A percentile compares a stretch with the other conserved stretches of the same genome.
Evolutionary conservation across 1,284 basidiomycete species (phyloP).

Genomic region (Clitocybe nebularis): DNA sequence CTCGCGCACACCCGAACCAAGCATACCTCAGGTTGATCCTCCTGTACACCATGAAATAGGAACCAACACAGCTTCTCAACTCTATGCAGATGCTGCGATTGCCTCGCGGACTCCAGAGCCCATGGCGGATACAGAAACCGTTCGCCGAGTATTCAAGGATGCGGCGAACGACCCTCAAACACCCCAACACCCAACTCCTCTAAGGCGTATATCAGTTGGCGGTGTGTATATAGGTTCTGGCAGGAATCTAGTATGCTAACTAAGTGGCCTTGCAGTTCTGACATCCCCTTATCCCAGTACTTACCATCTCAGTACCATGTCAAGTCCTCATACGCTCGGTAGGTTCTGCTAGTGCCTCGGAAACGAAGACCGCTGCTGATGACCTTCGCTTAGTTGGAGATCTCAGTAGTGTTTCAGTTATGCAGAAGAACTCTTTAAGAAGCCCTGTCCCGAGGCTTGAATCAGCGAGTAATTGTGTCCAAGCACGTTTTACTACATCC

Average conservation of each 20-base stretch:
- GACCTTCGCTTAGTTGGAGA: too few relatives aligned
- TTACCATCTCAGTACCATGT: too few relatives aligned
- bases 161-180: background rate
- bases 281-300: too few relatives aligned
- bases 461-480: background rate
- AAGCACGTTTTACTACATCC: background rate
- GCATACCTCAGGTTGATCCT: too few relatives aligned
- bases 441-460: background rate
- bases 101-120: conserved; percentile 4
- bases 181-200: background rate
- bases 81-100: conserved; percentile 3
- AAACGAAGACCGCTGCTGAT: too few relatives aligned
- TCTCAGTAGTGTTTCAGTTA: background rate
- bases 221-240: too few relatives aligned
- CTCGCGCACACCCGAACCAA: conserved; percentile 1
- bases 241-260: too few relatives aligned
- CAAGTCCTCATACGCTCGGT: too few relatives aligned
- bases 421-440: background rate
- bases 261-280: too few relatives aligned
- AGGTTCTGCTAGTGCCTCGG: too few relatives aligned
- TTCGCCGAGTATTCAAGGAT: background rate
- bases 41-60: conserved; percentile 1
- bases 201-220: too few relatives aligned
- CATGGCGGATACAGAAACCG: background rate
- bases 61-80: background rate